Percentiles rank a stretch among this genome's conserved stretches.
Conservation (phyloP, 2,329 filamentous ascomycete genomes). For the Aureobasidium subglaciale region DNA sequence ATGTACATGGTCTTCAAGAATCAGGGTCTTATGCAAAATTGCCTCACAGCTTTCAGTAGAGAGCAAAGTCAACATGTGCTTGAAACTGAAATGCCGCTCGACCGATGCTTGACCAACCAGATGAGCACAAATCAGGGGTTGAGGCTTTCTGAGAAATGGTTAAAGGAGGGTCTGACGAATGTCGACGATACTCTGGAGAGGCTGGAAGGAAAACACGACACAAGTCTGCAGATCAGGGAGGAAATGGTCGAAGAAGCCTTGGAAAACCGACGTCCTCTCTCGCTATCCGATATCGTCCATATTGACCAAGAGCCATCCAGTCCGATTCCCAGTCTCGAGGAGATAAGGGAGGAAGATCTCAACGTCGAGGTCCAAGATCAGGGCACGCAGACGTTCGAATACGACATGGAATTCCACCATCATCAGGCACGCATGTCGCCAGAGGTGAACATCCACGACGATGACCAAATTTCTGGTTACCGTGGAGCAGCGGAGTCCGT, state of each 20-base stretch:
- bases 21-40: no score
- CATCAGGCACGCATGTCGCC: no score
- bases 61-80: neutral
- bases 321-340: no score
- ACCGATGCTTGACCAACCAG: neutral
- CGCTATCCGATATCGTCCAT: neutral
- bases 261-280: neutral
- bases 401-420: no score
- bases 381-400: neutral
- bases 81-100: neutral
- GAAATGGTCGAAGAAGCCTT: neutral
- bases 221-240: neutral
- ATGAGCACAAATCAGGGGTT: no score
- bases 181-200: neutral
- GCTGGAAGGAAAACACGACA: neutral
- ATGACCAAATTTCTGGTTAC: no score
- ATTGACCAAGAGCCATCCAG: neutral
- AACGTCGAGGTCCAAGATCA: no score
- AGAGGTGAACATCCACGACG: no score
- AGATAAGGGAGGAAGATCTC: no score
- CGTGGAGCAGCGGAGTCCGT: no score
- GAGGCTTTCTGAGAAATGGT: neutral
- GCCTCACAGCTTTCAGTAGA: neutral
- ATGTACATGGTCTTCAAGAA: no score
- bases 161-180: neutral